Evolutionary conservation across 495 filamentous ascomycete genomes (phyloP).

Genomic region (Paragyromitra xinjiangensis): DNA sequence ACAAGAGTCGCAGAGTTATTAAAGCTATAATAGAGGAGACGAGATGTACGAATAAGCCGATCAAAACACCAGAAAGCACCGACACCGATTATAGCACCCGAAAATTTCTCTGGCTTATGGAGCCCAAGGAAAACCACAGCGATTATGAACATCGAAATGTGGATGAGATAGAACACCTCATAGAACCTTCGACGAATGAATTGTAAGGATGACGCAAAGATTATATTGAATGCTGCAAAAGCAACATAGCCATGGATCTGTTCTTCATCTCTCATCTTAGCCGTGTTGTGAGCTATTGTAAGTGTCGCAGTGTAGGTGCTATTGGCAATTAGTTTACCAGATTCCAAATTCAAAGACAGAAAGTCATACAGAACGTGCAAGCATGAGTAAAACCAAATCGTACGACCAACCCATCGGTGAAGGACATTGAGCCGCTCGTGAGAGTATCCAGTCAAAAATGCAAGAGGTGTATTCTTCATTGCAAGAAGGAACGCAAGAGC

Average conservation of each 20-base stretch:
- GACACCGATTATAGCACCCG: conserved; percentile 61
- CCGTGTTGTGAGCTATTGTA: conserved; percentile 2
- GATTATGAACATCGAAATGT: conserved; percentile 65
- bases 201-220: conserved; percentile 56
- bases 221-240: conserved; percentile 61
- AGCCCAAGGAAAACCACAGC: conserved; percentile 64
- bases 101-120: conserved; percentile 64
- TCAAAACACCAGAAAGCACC: conserved; percentile 65
- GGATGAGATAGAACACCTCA: conserved; percentile 68
- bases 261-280: conserved; percentile 59
- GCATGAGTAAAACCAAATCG: conserved; percentile 57
- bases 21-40: conserved; percentile 63
- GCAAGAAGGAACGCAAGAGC: conserved; percentile 68
- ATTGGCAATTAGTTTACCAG: conserved; percentile 18
- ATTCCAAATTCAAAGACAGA: conserved; percentile 43
- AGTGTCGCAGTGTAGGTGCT: conserved; percentile 48
- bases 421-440: conserved; percentile 70
- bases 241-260: conserved; percentile 63
- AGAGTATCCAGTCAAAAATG: conserved; percentile 66
- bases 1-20: conserved; percentile 67
- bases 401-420: conserved; percentile 68
- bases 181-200: conserved; percentile 62
- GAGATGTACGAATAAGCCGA: conserved; percentile 63
- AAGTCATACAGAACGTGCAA: conserved; percentile 45
- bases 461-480: conserved; percentile 69